Evolutionary conservation across 2,329 filamentous ascomycete species (phyloP).

Genomic region (Emergomyces africanus): DNA sequence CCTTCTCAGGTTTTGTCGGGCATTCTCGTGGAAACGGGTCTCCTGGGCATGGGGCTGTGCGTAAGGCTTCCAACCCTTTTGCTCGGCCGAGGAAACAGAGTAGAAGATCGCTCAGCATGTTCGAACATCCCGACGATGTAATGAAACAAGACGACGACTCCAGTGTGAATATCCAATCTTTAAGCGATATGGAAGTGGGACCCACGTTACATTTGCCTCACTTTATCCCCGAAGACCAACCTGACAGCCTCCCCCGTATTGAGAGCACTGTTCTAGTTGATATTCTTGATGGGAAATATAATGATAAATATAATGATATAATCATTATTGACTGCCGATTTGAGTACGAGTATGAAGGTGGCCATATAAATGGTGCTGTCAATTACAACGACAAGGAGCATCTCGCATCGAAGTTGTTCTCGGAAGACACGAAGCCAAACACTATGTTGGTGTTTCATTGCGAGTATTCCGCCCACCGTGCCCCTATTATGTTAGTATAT

Average conservation of each 20-base stretch:
- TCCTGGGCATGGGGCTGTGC: constrained; percentile 55
- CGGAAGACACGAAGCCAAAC: constrained; percentile 48
- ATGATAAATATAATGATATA: constrained; percentile 62
- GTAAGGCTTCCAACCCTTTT: constrained; percentile 60
- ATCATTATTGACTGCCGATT: constrained; percentile 94
- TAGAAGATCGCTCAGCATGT: constrained; percentile 93
- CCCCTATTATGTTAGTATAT: constrained; percentile 63
- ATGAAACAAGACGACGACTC: constrained; percentile 61
- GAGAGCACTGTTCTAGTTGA: constrained; percentile 67
- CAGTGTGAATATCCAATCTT: constrained; percentile 51
- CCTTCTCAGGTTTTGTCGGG: constrained; percentile 48
- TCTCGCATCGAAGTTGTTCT: constrained; percentile 66
- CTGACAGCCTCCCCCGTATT: constrained; percentile 81
- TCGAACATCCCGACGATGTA: constrained; percentile 78
- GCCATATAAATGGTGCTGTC: constrained; percentile 83
- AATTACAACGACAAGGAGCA: constrained; percentile 97
- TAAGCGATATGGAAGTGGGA: constrained; percentile 71
- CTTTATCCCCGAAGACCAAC: constrained; percentile 65
- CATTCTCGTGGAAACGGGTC: constrained; percentile 57
- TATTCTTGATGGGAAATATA: constrained; percentile 77
- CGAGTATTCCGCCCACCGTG: constrained; percentile 94
- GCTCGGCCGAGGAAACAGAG: constrained; percentile 75
- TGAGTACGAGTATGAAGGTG: constrained; percentile 96
- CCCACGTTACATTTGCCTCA: constrained; percentile 68
- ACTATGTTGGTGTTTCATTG: constrained; percentile 90